phyloP scores from a whole-genome alignment of 768 basidiomycete species.

The Dictyophora rubrovolvata region DNA sequence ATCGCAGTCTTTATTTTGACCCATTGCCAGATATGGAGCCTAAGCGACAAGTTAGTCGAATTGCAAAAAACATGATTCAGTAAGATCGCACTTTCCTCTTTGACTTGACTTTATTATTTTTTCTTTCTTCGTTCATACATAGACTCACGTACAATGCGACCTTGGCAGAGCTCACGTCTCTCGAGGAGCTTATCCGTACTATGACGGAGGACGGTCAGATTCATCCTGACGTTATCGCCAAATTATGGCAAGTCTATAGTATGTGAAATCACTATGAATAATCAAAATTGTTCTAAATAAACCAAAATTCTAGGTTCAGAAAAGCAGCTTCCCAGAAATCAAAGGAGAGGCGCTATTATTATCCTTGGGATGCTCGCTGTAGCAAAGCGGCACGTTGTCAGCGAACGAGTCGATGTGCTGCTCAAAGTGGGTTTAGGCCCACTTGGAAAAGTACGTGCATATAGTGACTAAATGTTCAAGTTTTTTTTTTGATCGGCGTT shows the following conservation, averaged over 20 bases:
- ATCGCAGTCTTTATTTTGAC: conserved; percentile 83
- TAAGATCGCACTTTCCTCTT: conserved; percentile 25
- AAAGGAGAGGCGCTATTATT: conserved; percentile 91
- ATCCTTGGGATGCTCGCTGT: conserved; percentile 95
- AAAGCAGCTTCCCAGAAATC: conserved; percentile 63
- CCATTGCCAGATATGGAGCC: conserved; percentile 60
- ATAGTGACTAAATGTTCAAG: background rate
- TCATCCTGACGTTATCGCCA: conserved; percentile 74
- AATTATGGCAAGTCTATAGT: conserved; percentile 97
- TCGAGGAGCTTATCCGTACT: conserved; percentile 93
- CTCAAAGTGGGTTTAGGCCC: conserved; percentile 80
- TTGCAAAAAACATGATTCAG: conserved; percentile 97
- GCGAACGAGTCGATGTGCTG: conserved; percentile 74
- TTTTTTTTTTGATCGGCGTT: background rate
- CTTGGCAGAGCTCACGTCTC: conserved; percentile 86
- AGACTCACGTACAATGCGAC: conserved; percentile 90
- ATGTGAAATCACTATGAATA: conserved; percentile 20
- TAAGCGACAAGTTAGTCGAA: conserved; percentile 82
- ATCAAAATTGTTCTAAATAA: background rate
- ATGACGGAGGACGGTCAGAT: conserved; percentile 89
- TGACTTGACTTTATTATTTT: background rate
- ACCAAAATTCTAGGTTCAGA: conserved; percentile 46
- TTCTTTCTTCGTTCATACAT: background rate
- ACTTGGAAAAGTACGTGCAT: conserved; percentile 57
- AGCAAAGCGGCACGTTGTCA: conserved; percentile 66